Conservation (phyloP, 257 asterid genomes). For the Lycium barbarum region DNA sequence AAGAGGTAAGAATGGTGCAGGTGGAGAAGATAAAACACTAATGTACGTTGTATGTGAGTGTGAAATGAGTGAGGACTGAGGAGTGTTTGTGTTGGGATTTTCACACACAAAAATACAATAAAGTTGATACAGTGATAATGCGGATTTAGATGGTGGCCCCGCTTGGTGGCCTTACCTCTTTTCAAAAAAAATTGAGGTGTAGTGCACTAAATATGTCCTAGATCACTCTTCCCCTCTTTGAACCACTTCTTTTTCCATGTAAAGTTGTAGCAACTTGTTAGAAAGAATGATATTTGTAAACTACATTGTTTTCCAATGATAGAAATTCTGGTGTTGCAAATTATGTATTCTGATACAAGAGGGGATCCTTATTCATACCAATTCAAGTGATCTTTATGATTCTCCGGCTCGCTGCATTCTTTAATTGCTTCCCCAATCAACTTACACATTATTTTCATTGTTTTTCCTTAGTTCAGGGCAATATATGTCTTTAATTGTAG, state of each 20-base stretch:
- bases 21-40: neutral
- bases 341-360: too few species aligned
- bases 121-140: constrained; percentile 11
- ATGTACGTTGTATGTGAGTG: neutral
- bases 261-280: constrained; percentile 1
- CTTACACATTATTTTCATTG: too few species aligned
- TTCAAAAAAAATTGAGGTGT: neutral
- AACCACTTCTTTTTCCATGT: neutral
- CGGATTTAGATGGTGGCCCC: constrained; percentile 15
- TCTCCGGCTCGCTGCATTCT: too few species aligned
- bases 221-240: neutral
- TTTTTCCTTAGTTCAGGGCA: too few species aligned
- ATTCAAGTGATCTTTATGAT: too few species aligned
- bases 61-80: constrained; percentile 6
- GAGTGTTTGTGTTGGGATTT: constrained; percentile 14
- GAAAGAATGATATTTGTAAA: neutral
- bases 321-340: neutral
- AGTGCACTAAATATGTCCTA: neutral
- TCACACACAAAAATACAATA: constrained; percentile 24
- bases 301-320: neutral
- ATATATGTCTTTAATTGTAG: too few species aligned
- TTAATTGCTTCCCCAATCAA: too few species aligned
- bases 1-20: constrained; percentile 4
- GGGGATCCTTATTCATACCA: too few species aligned
- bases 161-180: neutral